Evolutionary conservation across 306 rosid genomes (phyloP), one percentile per base, ranked within the genome.

Genomic region (Rosa multiflora): DNA sequence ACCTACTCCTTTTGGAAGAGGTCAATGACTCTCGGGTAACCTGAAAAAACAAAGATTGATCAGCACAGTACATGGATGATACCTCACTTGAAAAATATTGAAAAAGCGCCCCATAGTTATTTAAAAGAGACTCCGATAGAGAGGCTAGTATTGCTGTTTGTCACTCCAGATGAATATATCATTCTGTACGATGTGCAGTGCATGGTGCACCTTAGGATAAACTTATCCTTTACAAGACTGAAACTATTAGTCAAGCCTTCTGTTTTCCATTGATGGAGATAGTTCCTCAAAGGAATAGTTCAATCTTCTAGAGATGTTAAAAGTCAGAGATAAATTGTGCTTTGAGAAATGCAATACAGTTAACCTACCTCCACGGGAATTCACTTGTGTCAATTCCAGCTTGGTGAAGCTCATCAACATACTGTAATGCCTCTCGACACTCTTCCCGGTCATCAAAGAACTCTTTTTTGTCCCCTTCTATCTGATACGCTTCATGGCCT

Each of bases 351-450:
- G 10, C 29, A 61, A 40, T 14, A 43, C 64, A 53, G 59, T 68
- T 12, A 78, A 76, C 64, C 81, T 95, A 95, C 98, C 99, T 82
- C 99, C 99, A 95, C 73, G 98, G 99, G 76, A 95, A 93, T 90
- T 93, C 98, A 81, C 97, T 93, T 29, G 98, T 95, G 87, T 92
- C 99, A 71, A 95, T 91, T 84, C 98, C 98, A 79, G 98, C 96
- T 87, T 88, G 94, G 86, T 95, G 99, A 81, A 95, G 96, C 87
- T 91, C 99, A 42, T 95, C 99, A 53, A 93, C 96, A 42, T 93
- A 93, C 78, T 90, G 99, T 80, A 93, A 83, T 68, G 99, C 99
- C 87, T 95, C 94, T 67, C 98, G 86, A 87, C 99, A 93, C 90
- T 95, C 99, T 82, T 93, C 98, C 46, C 96, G 85, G 70, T 93